These are phyloP conservation scores for Trichosporon coremiiforme DNA, from an alignment of 1,284 basidiomycete genomes.

Conservation along the genomic window DNA sequence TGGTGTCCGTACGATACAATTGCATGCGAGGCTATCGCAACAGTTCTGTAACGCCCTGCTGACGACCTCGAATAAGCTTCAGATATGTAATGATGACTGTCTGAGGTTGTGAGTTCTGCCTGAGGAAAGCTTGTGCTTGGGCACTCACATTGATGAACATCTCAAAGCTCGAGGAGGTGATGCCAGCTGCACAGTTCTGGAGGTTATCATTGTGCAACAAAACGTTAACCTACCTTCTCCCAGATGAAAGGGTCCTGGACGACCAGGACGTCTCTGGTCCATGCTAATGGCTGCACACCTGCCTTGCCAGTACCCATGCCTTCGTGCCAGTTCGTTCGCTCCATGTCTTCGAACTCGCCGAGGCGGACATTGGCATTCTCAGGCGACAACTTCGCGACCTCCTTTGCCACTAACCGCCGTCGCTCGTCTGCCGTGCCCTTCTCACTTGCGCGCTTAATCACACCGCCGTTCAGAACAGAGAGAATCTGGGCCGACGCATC, in stretches of 20 bases:
- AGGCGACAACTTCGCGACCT: background rate
- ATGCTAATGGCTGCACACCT: conserved; percentile 2
- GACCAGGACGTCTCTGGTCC: conserved; percentile 33
- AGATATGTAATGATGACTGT: conserved; percentile 2
- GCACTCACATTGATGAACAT: conserved; percentile 25
- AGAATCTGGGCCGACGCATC: conserved; percentile 37
- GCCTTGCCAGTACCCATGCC: background rate
- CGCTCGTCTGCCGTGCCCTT: background rate
- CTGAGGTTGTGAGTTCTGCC: background rate
- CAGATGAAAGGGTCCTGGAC: conserved; percentile 57
- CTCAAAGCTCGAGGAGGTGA: conserved; percentile 22
- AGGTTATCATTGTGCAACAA: too few relatives aligned
- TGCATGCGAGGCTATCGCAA: conserved; percentile 3
- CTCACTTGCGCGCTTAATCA: conserved; percentile 22
- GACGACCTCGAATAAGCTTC: background rate
- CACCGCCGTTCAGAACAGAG: conserved; percentile 47
- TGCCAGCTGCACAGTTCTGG: conserved; percentile 37
- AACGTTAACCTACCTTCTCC: conserved; percentile 45
- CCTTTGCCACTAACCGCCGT: background rate
- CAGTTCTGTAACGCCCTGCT: conserved; percentile 1
- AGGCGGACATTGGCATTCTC: background rate
- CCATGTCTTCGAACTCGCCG: background rate
- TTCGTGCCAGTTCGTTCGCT: background rate
- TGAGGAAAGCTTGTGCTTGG: background rate
- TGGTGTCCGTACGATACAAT: background rate